Evolutionary conservation across 2,329 filamentous ascomycete species (phyloP).

Genomic region (Incumbomyces lentus): DNA sequence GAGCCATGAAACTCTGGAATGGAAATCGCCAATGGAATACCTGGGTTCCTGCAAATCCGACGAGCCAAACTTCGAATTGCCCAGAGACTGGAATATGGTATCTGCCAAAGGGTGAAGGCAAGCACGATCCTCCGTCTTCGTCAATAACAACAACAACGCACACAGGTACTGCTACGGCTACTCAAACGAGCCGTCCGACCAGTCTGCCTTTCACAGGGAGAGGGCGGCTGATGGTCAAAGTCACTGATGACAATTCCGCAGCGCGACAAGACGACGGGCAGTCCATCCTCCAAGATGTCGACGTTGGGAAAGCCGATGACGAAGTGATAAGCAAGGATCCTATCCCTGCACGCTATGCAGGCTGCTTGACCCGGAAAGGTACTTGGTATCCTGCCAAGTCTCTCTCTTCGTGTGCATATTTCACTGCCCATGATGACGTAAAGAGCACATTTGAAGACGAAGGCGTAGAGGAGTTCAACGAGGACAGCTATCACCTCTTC

Average conservation of each 20-base stretch:
- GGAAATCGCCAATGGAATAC: constrained; percentile 42
- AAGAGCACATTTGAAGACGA: neutral
- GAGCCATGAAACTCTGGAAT: constrained; percentile 28
- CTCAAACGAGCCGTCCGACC: constrained; percentile 28
- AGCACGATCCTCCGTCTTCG: constrained; percentile 11
- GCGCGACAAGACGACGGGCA: neutral
- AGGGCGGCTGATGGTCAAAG: constrained; percentile 48
- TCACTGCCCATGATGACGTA: constrained; percentile 35
- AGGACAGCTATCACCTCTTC: constrained; percentile 2
- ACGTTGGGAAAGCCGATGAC: neutral
- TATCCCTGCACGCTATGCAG: constrained; percentile 26
- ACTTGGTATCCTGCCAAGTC: constrained; percentile 50
- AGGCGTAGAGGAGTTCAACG: neutral
- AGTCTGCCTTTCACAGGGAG: constrained; percentile 43
- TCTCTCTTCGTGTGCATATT: constrained; percentile 55
- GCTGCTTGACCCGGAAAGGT: constrained; percentile 58
- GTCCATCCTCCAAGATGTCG: neutral
- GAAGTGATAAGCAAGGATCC: constrained; percentile 24
- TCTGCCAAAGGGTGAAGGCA: constrained; percentile 42
- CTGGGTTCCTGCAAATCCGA: constrained; percentile 25
- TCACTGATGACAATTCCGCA: constrained; percentile 7
- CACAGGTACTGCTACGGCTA: constrained; percentile 25
- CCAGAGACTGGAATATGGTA: constrained; percentile 55
- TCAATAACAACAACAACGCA: constrained; percentile 23
- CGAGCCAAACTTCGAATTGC: constrained; percentile 53